A percentile compares a stretch with the other conserved stretches of the same genome.
These are phyloP conservation scores for Agaricus sinodeliciosus DNA, from an alignment of 768 basidiomycete genomes.

Conservation along the genomic window DNA sequence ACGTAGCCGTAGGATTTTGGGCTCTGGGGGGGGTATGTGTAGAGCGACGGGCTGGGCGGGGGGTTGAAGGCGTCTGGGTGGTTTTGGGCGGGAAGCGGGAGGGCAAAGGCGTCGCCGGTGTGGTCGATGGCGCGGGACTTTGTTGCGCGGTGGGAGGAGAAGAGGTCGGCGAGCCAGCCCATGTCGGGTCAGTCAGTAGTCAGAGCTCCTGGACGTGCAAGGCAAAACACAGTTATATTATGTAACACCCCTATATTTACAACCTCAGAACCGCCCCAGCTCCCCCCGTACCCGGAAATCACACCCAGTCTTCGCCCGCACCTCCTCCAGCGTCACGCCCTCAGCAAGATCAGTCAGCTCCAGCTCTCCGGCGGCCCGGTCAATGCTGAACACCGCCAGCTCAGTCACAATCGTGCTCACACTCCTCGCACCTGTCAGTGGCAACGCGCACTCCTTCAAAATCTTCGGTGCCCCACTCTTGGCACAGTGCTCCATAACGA, in stretches of 20 bases:
- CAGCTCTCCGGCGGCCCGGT: conserved; percentile 66
- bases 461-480: conserved; percentile 91
- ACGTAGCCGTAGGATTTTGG: conserved; percentile 53
- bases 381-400: conserved; percentile 84
- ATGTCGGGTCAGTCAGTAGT: conserved; percentile 26
- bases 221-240: not conserved
- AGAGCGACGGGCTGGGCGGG: conserved; percentile 42
- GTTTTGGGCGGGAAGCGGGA: conserved; percentile 68
- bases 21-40: conserved; percentile 76
- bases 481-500: conserved; percentile 83
- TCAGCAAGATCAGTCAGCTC: conserved; percentile 78
- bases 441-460: conserved; percentile 71
- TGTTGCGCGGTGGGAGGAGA: conserved; percentile 46
- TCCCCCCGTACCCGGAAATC: conserved; percentile 59
- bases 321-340: conserved; percentile 78
- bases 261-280: conserved; percentile 33
- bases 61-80: conserved; percentile 53
- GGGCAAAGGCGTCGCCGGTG: conserved; percentile 85
- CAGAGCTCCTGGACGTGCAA: not conserved
- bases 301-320: conserved; percentile 81
- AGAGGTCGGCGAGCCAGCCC: conserved; percentile 71
- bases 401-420: conserved; percentile 94
- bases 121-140: conserved; percentile 65
- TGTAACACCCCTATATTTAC: conserved; percentile 1
- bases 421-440: conserved; percentile 81